Evolutionary conservation across 2,329 filamentous ascomycete species (phyloP).

Genomic region (Apiospora malaysiana): DNA sequence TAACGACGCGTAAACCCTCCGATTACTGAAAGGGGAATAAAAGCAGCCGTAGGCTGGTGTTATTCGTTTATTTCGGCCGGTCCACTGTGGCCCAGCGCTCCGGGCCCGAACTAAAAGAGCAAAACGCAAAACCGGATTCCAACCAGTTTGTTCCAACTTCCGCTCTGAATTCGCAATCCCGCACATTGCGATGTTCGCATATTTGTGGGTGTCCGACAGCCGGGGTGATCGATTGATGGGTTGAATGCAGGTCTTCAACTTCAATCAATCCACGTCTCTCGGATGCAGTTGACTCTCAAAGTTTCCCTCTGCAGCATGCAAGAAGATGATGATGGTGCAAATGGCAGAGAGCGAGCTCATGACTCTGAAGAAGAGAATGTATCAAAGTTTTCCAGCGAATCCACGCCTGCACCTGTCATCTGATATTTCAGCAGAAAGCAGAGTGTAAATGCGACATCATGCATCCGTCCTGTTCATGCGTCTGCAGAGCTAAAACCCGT

Average conservation of each 20-base stretch:
- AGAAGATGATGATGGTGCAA: not conserved
- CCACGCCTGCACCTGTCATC: not conserved
- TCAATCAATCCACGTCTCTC: not conserved
- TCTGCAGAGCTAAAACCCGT: not conserved
- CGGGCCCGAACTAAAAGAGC: not conserved
- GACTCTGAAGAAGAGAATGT: too few species aligned
- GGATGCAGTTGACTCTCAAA: not conserved
- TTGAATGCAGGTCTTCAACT: not conserved
- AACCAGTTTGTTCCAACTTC: not conserved
- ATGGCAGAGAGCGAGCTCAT: not conserved
- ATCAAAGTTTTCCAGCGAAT: not conserved
- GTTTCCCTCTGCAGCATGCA: not conserved
- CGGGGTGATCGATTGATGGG: not conserved
- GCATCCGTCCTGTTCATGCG: not conserved
- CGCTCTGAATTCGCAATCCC: not conserved
- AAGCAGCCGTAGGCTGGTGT: not conserved
- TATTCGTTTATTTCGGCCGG: not conserved
- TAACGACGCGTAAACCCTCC: not conserved
- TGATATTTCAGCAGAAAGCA: not conserved
- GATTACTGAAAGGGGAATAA: not conserved
- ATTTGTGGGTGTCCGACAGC: not conserved
- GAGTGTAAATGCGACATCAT: conserved; percentile 8
- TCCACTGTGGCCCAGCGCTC: not conserved
- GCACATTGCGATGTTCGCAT: conserved; percentile 2
- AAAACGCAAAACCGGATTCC: conserved; percentile 1